Percentiles rank a stretch among this genome's conserved stretches.
These are phyloP conservation scores for Conringia planisiliqua DNA, from an alignment of 345 rosid genomes.

Conservation along the genomic window DNA sequence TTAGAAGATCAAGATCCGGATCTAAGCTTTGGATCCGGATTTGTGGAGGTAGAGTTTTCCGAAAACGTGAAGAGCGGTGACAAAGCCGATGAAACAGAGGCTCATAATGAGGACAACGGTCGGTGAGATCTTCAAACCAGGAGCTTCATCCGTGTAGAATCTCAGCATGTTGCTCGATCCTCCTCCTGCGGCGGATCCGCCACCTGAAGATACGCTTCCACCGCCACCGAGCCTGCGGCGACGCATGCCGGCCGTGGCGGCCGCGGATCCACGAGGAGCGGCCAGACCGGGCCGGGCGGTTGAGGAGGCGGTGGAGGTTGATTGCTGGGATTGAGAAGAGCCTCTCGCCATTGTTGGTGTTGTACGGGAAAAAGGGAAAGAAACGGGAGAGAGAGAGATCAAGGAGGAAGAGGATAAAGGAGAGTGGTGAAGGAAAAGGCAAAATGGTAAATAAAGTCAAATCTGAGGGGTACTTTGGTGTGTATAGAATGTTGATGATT, in stretches of 20 bases:
- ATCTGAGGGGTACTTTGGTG: background rate
- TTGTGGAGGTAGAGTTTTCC: constrained; percentile 84
- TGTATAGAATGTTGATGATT: constrained; percentile 1
- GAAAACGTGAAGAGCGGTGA: constrained; percentile 88
- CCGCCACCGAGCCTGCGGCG: constrained; percentile 65
- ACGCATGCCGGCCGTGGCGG: constrained; percentile 90
- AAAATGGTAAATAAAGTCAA: constrained; percentile 12
- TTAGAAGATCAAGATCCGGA: constrained; percentile 3
- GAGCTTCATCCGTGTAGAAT: constrained; percentile 94
- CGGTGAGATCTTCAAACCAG: constrained; percentile 89
- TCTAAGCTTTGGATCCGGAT: constrained; percentile 42
- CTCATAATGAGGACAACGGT: constrained; percentile 91
- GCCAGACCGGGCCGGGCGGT: constrained; percentile 61
- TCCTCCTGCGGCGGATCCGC: constrained; percentile 33
- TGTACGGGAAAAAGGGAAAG: background rate
- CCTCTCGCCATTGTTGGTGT: constrained; percentile 70
- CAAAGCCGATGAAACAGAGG: constrained; percentile 94
- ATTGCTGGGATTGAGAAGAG: constrained; percentile 69
- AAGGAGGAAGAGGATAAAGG: background rate
- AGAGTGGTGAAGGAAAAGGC: background rate
- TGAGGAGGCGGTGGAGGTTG: constrained; percentile 50
- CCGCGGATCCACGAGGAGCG: constrained; percentile 91
- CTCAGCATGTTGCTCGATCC: constrained; percentile 78
- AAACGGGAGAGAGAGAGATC: background rate
- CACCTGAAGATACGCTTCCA: constrained; percentile 30